Base-by-base conservation (phyloP, 2,329 filamentous ascomycete species). In the Sporothrix euskadiensis region DNA sequence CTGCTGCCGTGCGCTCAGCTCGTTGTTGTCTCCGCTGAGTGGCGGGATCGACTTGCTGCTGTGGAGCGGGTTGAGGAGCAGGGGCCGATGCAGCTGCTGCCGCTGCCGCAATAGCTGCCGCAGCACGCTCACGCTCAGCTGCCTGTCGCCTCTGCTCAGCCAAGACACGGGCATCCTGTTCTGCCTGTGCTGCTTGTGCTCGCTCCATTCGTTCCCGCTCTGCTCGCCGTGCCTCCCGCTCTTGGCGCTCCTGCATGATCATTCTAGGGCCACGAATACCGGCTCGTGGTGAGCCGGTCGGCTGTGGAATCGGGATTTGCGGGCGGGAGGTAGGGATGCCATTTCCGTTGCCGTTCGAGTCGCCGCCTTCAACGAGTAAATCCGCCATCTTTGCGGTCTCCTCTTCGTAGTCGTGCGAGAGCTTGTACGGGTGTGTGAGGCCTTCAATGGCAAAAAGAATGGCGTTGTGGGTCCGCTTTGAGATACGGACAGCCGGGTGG, bases 361-460 rank as follows among this genome's bases (percentile, higher is more conserved):
- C 81, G 78, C 85, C 85, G 80, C 89, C 88, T 79, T 89, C 86
- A 74, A 81, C 81, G 75, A 85, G 82, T 78, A 97, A 86, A 81
- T 97, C 94, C 78, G 94, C 92, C 94, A 99, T 98, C 79, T 89
- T 89, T 78, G 94, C 93, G 87, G 93, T 92, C 85, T 97, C 93
- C 86, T 99, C 96, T 75, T 91, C 87, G 77, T 91, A 84, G 82
- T 97, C 94, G 32, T 92, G 88, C 9, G 94, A 97, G 83, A 98
- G 97, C 68, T 89, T 85, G 77, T 94, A 88, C 1, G 95, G 94
- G 65, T 91, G 88, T 77, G 94, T 91, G 77, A 98, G 87, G 52
- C 93, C 94, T 85, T 98, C 94, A 73, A 98, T 89, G 52, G 94
- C 90, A 85, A 92, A 98, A 78, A 97, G 91, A 80, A 99, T 94